Conservation (phyloP, 2,329 filamentous ascomycete genomes). For the Botryotinia narcissicola region DNA sequence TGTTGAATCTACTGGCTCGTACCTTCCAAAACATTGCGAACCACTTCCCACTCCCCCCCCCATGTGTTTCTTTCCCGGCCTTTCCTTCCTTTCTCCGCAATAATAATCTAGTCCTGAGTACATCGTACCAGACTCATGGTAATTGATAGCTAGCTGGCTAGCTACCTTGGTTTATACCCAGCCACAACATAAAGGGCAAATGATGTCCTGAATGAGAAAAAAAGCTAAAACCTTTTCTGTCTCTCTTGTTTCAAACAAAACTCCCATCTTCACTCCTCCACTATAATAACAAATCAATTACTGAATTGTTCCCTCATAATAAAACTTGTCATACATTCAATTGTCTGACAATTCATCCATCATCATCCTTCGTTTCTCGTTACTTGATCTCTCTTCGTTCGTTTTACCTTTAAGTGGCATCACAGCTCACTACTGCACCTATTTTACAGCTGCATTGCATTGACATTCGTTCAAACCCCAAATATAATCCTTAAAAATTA, state of each 20-base stretch:
- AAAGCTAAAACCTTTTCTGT: neutral
- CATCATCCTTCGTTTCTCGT: conserved; percentile 14
- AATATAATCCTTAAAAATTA: conserved; percentile 4
- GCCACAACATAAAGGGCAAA: conserved; percentile 11
- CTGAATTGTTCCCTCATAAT: neutral
- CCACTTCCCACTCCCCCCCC: neutral
- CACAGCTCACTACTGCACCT: conserved; percentile 2
- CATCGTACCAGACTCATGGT: neutral
- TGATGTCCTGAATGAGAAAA: neutral
- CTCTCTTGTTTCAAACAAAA: neutral
- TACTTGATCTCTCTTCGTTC: neutral
- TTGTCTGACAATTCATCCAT: conserved; percentile 17
- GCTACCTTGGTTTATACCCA: neutral
- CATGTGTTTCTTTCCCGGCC: neutral
- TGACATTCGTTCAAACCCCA: conserved; percentile 9
- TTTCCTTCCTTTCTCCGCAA: conserved; percentile 9
- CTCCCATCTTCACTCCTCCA: neutral
- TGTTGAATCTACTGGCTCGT: neutral
- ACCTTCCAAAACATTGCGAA: neutral
- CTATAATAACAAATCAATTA: neutral
- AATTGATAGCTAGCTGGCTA: neutral
- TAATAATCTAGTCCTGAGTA: neutral
- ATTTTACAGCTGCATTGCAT: neutral
- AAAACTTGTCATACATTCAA: conserved; percentile 21
- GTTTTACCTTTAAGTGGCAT: conserved; percentile 6